Conservation (phyloP, 768 basidiomycete species). For the Dioszegia hungarica region DNA sequence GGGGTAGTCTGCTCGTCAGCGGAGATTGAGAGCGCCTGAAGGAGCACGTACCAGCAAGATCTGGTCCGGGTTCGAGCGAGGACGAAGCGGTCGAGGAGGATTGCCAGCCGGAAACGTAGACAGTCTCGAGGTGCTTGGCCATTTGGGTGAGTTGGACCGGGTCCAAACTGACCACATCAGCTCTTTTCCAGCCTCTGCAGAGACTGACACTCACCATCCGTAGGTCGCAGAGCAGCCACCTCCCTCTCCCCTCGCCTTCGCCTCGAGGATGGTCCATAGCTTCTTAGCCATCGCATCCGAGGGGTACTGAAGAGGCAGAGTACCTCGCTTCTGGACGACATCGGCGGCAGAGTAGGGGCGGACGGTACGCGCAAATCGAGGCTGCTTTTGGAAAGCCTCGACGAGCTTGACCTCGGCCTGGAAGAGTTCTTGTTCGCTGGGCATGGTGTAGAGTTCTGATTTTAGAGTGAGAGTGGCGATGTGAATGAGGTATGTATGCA, state of each 20-base stretch:
- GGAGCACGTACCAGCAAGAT: constrained; percentile 73
- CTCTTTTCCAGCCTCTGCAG: constrained; percentile 1
- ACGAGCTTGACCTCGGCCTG: constrained; percentile 75
- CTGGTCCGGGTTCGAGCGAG: constrained; percentile 94
- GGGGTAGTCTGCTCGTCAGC: constrained; percentile 68
- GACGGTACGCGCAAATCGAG: constrained; percentile 78
- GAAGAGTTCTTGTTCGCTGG: constrained; percentile 57
- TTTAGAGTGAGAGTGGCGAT: not conserved
- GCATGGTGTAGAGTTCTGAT: not conserved
- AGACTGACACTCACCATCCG: constrained; percentile 73
- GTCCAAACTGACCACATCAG: constrained; percentile 68
- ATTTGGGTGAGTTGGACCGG: constrained; percentile 98
- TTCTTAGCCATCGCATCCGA: constrained; percentile 82
- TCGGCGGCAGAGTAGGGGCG: constrained; percentile 90
- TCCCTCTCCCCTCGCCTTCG: constrained; percentile 58
- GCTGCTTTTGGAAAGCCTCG: constrained; percentile 88
- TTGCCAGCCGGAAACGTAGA: constrained; percentile 87
- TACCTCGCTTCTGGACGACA: constrained; percentile 90
- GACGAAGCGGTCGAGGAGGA: constrained; percentile 88
- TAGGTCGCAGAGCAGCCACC: constrained; percentile 74
- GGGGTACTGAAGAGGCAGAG: constrained; percentile 76
- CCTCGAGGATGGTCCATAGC: constrained; percentile 66
- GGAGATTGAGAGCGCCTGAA: too few species aligned
- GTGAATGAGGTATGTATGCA: too few species aligned
- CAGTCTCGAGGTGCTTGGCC: constrained; percentile 93